Evolutionary conservation across 164 flowering plant species (phyloP), one percentile per base, ranked within the genome.

Genomic region (Tetrastigma voinierianum): DNA sequence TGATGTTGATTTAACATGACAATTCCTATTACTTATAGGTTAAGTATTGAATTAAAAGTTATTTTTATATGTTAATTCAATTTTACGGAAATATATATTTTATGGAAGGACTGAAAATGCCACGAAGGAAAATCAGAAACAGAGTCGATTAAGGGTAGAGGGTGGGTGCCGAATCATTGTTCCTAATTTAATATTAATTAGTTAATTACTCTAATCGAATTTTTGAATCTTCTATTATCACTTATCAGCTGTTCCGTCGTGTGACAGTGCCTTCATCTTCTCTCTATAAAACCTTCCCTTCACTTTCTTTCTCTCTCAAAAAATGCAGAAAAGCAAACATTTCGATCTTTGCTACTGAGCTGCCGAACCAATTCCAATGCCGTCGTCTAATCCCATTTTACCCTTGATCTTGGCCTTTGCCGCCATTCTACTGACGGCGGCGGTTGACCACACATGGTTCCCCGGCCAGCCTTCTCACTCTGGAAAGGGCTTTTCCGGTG

Each of bases 401-500:
- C 18, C 19, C 17, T 61, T 68, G 72, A 44, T 70, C 62, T n/a
- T 69, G 71, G 76, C 62, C 45, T 61, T 61, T 10, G 72, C 62
- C 61, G 74, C 70, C 51, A 62, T 66, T 9, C 47, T 66, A 6
- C 48, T 59, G 58, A 21, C 58, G 17, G 46, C 58, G 57, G 49
- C 74, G 65, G 76, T 57, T 23, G 79, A 62, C 2, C 67, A 67
- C 76, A n/a, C 68, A 76, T 55, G 67, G 65, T 3, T 49, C 60
- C n/a, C 71, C 78, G 56, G 64, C 77, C 21, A 63, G 69, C 16
- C 58, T 80, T 45, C 76, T 86, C 20, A 74, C 68, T 5, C 78
- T 87, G 43, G 72, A 84, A 67, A 78, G 88, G 65, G 82, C 78
- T 21, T 75, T 81, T 62, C 87, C 88, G 60, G 66, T 54, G 67